These are phyloP conservation scores for Rhodamnia rubescens DNA, from an alignment of 345 rosid genomes.

Conservation along the genomic window DNA sequence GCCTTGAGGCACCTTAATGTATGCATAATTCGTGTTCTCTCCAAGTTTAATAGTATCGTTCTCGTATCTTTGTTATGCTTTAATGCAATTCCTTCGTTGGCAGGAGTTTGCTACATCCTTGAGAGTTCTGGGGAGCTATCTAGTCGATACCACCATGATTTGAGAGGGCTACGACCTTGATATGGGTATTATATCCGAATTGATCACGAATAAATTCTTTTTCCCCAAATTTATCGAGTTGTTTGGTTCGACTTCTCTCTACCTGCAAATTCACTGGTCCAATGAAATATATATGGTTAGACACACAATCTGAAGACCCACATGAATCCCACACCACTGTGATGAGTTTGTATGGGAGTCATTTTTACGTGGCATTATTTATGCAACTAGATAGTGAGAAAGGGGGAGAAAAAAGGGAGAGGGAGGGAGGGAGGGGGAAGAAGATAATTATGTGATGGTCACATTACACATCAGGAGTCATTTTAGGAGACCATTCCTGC, in stretches of 20 bases:
- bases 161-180: slow-evolving; percentile 8
- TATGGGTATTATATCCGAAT: not conserved
- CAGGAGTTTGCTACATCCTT: slow-evolving; percentile 95
- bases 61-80: not conserved
- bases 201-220: not conserved
- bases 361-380: not conserved
- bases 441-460: no score
- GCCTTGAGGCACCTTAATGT: slow-evolving; percentile 85
- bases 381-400: not conserved
- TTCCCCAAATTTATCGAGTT: not conserved
- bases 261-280: not conserved
- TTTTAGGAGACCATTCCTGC: no score
- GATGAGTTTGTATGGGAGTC: not conserved
- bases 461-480: no score
- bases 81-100: not conserved
- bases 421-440: no score
- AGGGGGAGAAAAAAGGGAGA: no score
- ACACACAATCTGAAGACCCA: not conserved
- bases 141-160: slow-evolving; percentile 66
- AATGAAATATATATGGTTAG: not conserved
- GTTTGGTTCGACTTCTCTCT: not conserved
- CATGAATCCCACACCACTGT: not conserved
- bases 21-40: not conserved
- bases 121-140: slow-evolving; percentile 96
- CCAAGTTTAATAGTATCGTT: not conserved